Evolutionary conservation across 192 early-diverging fungal genomes (phyloP).

Genomic region (Spizellomyces punctatus): DNA sequence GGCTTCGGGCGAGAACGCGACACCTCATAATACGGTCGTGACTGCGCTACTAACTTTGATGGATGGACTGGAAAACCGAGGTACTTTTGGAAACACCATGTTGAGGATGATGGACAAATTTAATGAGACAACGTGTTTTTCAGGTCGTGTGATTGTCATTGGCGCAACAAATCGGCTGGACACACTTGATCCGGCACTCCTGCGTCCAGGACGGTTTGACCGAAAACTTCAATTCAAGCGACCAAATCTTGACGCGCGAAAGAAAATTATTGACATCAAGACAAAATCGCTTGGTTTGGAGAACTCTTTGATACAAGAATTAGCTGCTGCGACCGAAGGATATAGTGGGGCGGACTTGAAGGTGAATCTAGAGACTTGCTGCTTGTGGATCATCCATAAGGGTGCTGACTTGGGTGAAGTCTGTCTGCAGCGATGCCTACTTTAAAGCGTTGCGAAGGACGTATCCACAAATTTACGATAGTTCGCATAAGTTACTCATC

Average conservation of each 20-base stretch:
- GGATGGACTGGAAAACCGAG: slow-evolving; percentile 72
- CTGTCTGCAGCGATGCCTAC: slow-evolving; percentile 73
- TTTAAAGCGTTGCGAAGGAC: slow-evolving; percentile 66
- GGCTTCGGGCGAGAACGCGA: slow-evolving; percentile 18
- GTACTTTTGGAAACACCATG: slow-evolving; percentile 6
- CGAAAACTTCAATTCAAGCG: slow-evolving; percentile 72
- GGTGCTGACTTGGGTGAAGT: slow-evolving; percentile 12
- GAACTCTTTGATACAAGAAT: slow-evolving; percentile 44
- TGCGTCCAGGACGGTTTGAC: slow-evolving; percentile 75
- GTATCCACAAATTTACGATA: slow-evolving; percentile 72
- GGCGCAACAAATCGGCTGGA: slow-evolving; percentile 78
- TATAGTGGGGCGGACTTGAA: slow-evolving; percentile 73
- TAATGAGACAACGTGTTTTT: slow-evolving; percentile 8
- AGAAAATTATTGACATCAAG: slow-evolving; percentile 66
- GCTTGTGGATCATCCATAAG: not conserved
- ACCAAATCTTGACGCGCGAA: slow-evolving; percentile 57
- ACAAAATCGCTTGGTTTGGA: slow-evolving; percentile 57
- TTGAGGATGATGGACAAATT: not conserved
- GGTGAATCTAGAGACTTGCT: not conserved
- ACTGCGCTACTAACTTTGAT: slow-evolving; percentile 74
- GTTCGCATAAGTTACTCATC: slow-evolving; percentile 54
- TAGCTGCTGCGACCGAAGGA: slow-evolving; percentile 61
- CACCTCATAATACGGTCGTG: slow-evolving; percentile 66
- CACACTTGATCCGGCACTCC: slow-evolving; percentile 74
- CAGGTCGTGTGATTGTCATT: slow-evolving; percentile 73